Conservation (phyloP, 495 filamentous ascomycete genomes). For the Aspergillus heteromorphus region DNA sequence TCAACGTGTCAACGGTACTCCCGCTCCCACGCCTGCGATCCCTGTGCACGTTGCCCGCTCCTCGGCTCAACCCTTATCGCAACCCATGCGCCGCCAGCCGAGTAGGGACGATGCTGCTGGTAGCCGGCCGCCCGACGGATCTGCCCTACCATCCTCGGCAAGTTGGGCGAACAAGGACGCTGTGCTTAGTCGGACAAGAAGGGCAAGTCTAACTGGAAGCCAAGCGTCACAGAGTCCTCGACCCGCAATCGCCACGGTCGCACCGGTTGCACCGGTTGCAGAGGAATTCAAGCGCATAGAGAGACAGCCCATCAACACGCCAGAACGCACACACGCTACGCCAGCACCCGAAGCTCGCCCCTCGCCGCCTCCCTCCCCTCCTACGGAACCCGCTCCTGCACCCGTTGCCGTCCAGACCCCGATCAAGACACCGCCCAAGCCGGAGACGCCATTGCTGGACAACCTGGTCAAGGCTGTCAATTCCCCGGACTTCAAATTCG, state of each 20-base stretch:
- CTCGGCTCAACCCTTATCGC: constrained; percentile 49
- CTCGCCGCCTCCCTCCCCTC: constrained; percentile 14
- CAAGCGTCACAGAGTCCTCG: constrained; percentile 77
- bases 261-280: constrained; percentile 22
- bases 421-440: constrained; percentile 16
- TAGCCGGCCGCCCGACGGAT: constrained; percentile 56
- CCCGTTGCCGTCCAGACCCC: constrained; percentile 15
- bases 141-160: constrained; percentile 85
- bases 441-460: constrained; percentile 37
- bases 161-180: constrained; percentile 85
- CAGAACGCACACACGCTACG: constrained; percentile 21
- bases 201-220: constrained; percentile 71
- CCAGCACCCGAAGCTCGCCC: constrained; percentile 22
- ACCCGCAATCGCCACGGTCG: constrained; percentile 55
- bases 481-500: constrained; percentile 55
- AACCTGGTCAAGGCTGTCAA: constrained; percentile 49
- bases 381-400: not conserved
- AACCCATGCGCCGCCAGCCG: constrained; percentile 65
- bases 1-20: constrained; percentile 51
- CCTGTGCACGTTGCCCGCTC: constrained; percentile 22
- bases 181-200: constrained; percentile 59
- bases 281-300: constrained; percentile 37
- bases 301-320: constrained; percentile 26
- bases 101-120: constrained; percentile 71
- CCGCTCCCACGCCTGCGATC: constrained; percentile 17